A percentile compares a stretch with the other conserved stretches of the same genome.
These are phyloP conservation scores for Polyplosphaeria fusca DNA, from an alignment of 495 filamentous ascomycete species.

Conservation along the genomic window DNA sequence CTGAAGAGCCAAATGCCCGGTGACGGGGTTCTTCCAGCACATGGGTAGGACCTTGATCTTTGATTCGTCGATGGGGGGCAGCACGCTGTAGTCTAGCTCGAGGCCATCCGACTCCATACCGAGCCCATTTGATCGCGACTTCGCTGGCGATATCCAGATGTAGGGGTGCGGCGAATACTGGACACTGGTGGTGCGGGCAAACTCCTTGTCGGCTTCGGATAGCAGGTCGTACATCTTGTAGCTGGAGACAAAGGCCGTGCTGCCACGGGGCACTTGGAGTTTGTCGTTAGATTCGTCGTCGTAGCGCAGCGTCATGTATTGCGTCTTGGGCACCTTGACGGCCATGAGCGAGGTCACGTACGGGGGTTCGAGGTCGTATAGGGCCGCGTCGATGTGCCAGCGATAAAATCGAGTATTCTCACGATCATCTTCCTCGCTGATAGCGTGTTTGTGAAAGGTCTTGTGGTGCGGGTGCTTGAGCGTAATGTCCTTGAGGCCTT, in stretches of 20 bases:
- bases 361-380: conserved; percentile 69
- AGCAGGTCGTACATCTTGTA: conserved; percentile 63
- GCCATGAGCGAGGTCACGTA: conserved; percentile 67
- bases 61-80: conserved; percentile 59
- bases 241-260: conserved; percentile 70
- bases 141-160: conserved; percentile 69
- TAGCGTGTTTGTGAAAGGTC: conserved; percentile 64
- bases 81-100: conserved; percentile 54
- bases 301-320: conserved; percentile 63
- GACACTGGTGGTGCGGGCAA: conserved; percentile 59
- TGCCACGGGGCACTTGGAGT: conserved; percentile 65
- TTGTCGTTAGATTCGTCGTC: conserved; percentile 69
- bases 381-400: conserved; percentile 76
- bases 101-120: conserved; percentile 60
- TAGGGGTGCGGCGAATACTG: conserved; percentile 76
- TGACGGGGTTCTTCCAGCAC: conserved; percentile 69
- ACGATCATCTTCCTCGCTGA: conserved; percentile 61
- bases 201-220: conserved; percentile 60
- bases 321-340: conserved; percentile 61
- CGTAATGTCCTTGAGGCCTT: conserved; percentile 62
- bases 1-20: conserved; percentile 64
- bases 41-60: conserved; percentile 69
- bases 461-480: conserved; percentile 72
- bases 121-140: conserved; percentile 62
- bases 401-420: conserved; percentile 70